Conservation (phyloP, 805 yeast genomes). For the Pichia insulana region DNA sequence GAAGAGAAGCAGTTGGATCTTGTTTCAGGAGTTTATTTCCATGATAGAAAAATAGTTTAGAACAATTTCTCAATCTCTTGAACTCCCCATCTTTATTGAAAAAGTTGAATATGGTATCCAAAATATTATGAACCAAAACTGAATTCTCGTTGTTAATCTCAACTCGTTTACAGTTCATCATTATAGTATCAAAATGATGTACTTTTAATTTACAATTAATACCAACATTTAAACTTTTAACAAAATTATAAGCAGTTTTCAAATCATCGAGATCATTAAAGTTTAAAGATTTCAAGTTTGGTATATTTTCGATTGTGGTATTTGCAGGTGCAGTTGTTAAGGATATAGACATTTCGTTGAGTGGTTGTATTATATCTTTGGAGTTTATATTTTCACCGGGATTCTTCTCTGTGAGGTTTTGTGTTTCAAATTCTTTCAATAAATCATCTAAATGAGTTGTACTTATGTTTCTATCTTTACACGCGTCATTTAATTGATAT, state of each 20-base stretch:
- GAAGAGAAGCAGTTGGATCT: conserved; percentile 11
- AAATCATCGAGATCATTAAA: no score
- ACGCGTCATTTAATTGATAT: background rate
- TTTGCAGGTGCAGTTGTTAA: no score
- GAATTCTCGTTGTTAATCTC: conserved; percentile 2
- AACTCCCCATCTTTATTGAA: conserved; percentile 10
- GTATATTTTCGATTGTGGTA: no score
- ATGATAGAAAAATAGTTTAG: conserved; percentile 36
- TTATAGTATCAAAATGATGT: conserved; percentile 15
- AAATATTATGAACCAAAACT: conserved; percentile 5
- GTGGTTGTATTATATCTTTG: background rate
- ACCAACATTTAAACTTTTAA: no score
- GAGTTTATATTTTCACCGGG: conserved; percentile 2
- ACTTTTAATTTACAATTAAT: no score
- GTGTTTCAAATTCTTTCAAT: background rate
- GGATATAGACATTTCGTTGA: no score
- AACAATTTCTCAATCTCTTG: conserved; percentile 37
- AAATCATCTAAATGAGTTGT: background rate
- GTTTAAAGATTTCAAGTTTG: no score
- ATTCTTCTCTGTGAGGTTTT: background rate
- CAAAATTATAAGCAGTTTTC: no score
- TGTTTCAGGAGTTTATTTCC: conserved; percentile 23
- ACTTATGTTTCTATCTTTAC: background rate
- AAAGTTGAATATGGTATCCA: conserved; percentile 14
- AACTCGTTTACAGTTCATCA: conserved; percentile 14